Evolutionary conservation across 768 basidiomycete species (phyloP), one percentile per base, ranked within the genome.

Genomic region (Leucocoprinus sp.): DNA sequence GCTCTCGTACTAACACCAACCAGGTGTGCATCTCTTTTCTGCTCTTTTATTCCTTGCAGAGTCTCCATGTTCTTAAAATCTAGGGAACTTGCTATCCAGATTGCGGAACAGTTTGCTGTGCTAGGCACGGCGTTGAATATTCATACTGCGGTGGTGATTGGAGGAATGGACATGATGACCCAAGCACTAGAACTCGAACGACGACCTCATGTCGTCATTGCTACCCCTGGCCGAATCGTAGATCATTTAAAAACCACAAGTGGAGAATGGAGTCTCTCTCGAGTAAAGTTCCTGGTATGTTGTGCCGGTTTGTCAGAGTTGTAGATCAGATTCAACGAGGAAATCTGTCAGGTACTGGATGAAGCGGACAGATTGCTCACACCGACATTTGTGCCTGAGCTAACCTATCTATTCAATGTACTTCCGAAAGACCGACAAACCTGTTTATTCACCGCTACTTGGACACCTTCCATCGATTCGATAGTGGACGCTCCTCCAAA

Each of bases 121-220:
- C 72, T 99, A 2, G 95, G 96, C 19, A 71, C 77, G 14, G 70
- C 90, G 8, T 65, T 96, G 48, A 91, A 84, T 56, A 64, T 91
- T 38, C 80, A 81, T 23, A 95, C 92, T 7, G 77, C 85, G 8
- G 92, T 97, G 6, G 69, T 97, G 24, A 93, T 98, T 2, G 96
- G 96, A 14, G 96, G 96, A 4, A 95, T 99, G 91, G 96, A 99
- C 56, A 95, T 95, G 84, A 91, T 96, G 72, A 61, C 80, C 1
- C 96, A 99, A 60, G 90, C 95, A 0, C 68, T 89, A 14, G 92
- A 93, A 56, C 76, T 99, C 11, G 72, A 74, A 2, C 78, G 81
- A 52, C 76, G 86, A 33, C 96, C 96, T 0, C 96, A 98, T 60
- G 75, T 99, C 28, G 82, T 98, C 18, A 81, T 99, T 37, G 96